Evolutionary conservation across 169 alveolate genomes (phyloP).

Genomic region (Besnoitia besnoiti): DNA sequence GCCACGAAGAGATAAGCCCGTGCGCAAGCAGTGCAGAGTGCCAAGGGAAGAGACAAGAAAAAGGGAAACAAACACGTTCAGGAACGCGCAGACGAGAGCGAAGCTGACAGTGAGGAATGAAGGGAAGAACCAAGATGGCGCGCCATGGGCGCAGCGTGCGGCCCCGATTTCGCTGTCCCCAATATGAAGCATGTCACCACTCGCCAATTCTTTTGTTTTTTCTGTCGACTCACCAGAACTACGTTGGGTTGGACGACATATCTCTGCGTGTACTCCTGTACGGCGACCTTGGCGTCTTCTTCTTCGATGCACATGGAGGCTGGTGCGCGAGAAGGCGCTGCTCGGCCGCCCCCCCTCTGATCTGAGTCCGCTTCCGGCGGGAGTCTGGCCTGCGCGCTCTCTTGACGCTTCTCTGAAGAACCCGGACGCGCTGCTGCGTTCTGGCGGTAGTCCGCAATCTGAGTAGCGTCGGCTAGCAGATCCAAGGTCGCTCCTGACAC

Average conservation of each 20-base stretch:
- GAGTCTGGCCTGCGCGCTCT: background rate
- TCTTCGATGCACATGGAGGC: constrained; percentile 3
- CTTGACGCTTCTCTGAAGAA: background rate
- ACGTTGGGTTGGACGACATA: constrained; percentile 22
- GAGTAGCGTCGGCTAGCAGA: background rate
- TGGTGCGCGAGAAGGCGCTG: background rate
- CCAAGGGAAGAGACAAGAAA: background rate
- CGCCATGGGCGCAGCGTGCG: too few relatives aligned
- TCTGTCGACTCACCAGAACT: background rate
- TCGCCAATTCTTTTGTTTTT: too few relatives aligned
- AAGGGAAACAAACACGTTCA: background rate
- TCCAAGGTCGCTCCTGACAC: background rate
- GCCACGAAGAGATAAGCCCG: too few relatives aligned
- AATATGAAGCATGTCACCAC: too few relatives aligned
- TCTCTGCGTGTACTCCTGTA: background rate
- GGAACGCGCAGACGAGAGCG: background rate
- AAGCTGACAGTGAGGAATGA: too few relatives aligned
- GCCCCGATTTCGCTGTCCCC: too few relatives aligned
- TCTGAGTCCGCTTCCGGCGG: background rate
- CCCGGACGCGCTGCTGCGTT: background rate
- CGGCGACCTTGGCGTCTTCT: background rate
- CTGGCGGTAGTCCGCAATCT: background rate
- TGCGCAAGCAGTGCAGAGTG: background rate
- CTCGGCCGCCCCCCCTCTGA: background rate
- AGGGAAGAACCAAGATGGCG: too few relatives aligned